Evolutionary conservation across 257 asterid genomes (phyloP), one percentile per base, ranked within the genome.

Genomic region (Oldenlandia corymbosa): DNA sequence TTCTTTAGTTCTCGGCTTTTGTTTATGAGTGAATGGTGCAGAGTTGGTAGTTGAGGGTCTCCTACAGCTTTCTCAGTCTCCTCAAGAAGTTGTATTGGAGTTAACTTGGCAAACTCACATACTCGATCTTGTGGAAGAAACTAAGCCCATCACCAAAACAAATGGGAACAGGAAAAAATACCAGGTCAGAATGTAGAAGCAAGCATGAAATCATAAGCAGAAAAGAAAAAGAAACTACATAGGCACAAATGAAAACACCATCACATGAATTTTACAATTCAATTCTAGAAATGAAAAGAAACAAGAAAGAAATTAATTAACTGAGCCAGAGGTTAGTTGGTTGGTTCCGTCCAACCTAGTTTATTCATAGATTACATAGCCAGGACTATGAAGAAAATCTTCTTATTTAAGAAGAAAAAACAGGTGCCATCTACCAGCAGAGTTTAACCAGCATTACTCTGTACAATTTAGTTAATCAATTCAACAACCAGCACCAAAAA

Each of bases 51-150:
- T 53, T 51, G 82, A 48, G 97, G 96, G 79, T 92, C 99, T 49
- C 99, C 97, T 57, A 89, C 95, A 61, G 97, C 99, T 58, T 89
- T 92, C 76, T 92, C 97, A 64, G 99, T 92, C 80, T 92, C 99
- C 70, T 84, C 91, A 46, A 92, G 95, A 30, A 92, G 96, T 81
- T 87, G 95, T 69, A 92, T 80, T 17, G 97, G 99, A 77, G 90
- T 85, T 77, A 92, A 76, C 90, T 87, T 92, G 4, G 99, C 99
- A 82, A 92, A 92, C 76, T 92, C 99, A 73, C 99, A 89, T 55
- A 92, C 99, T 74, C 99, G 77, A 80, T 89, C 99, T 81, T 92
- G 99, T 62, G 97, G 99, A 54, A 89, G 88, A 82, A 92, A 92
- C 96, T 92, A 73, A 23, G 66, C 43, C 63, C 82, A 73, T 63